These are phyloP conservation scores for Yarrowia yakushimensis DNA, from an alignment of 805 yeast species.

Conservation along the genomic window DNA sequence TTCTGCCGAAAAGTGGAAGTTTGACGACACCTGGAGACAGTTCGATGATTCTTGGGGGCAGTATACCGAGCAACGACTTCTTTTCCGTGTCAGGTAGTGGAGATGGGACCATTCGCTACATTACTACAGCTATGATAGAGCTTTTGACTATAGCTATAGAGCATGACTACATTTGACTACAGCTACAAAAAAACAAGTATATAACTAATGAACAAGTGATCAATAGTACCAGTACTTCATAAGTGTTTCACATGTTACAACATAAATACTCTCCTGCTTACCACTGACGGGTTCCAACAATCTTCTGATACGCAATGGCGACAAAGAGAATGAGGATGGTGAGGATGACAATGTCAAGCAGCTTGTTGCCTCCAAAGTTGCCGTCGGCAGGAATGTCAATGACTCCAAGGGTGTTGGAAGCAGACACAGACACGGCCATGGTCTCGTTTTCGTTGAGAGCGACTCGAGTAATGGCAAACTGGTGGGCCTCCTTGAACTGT, in stretches of 20 bases:
- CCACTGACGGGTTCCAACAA: constrained; percentile 38
- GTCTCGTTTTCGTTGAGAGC: constrained; percentile 66
- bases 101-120: too few species aligned
- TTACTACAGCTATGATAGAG: too few species aligned
- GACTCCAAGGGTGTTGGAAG: constrained; percentile 68
- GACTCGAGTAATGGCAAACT: constrained; percentile 72
- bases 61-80: not conserved
- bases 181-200: too few species aligned
- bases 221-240: too few species aligned
- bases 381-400: constrained; percentile 49
- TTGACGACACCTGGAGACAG: not conserved
- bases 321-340: constrained; percentile 31
- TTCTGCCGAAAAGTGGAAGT: not conserved
- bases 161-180: not conserved
- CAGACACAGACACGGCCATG: constrained; percentile 67
- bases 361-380: constrained; percentile 29
- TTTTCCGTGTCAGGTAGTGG: not conserved
- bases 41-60: not conserved
- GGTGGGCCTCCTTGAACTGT: constrained; percentile 59
- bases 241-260: too few species aligned
- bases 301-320: constrained; percentile 32
- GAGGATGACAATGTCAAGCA: constrained; percentile 32
- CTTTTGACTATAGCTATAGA: too few species aligned
- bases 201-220: too few species aligned
- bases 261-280: too few species aligned